These are phyloP conservation scores for Aspergillus hiratsukae DNA, from an alignment of 2,329 filamentous ascomycete genomes.

Conservation along the genomic window DNA sequence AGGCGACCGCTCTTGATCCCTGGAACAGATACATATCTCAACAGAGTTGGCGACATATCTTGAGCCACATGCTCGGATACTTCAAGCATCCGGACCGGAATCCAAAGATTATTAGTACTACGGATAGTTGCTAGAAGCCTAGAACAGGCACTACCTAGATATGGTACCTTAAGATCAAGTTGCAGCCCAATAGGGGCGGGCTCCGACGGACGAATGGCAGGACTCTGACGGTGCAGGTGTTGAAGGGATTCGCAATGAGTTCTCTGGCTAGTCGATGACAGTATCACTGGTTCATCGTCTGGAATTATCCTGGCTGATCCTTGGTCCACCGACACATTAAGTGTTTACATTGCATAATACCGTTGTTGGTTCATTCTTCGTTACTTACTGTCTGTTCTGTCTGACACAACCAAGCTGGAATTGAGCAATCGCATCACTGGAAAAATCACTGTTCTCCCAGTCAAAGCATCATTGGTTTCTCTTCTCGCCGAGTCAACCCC, in stretches of 20 bases:
- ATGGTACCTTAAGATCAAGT: no score
- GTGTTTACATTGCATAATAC: background rate
- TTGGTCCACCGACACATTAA: background rate
- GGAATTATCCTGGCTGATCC: background rate
- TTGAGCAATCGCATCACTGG: background rate
- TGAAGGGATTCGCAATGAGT: background rate
- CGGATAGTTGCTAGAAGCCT: background rate
- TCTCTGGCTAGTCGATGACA: no score
- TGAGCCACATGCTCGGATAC: background rate
- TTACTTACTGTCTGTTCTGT: no score
- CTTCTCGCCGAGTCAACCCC: background rate
- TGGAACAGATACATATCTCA: background rate
- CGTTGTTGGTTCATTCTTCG: background rate
- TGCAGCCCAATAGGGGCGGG: background rate
- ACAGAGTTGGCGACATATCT: background rate
- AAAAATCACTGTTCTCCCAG: background rate
- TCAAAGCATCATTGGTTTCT: background rate
- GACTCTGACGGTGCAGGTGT: slow-evolving; percentile 17
- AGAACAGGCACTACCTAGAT: no score
- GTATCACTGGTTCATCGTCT: no score
- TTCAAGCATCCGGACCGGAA: background rate
- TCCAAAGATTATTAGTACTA: background rate
- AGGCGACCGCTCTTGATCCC: background rate
- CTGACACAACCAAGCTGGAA: background rate
- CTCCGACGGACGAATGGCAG: slow-evolving; percentile 23